phyloP scores from a whole-genome alignment of 495 filamentous ascomycete genomes.

The Podospora australis region DNA sequence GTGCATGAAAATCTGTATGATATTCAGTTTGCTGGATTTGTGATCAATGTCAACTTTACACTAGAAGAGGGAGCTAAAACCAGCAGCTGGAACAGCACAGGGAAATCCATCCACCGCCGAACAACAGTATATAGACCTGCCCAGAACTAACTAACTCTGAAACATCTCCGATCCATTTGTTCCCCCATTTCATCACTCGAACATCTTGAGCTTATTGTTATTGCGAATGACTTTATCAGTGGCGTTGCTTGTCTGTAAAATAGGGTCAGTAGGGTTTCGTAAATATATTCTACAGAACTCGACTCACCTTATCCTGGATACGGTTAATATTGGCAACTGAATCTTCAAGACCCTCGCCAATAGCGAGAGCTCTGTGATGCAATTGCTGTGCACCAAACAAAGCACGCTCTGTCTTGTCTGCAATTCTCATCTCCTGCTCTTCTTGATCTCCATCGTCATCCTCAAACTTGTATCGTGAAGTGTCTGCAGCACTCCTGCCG shows the following conservation, averaged over 20 bases:
- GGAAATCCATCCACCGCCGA: no score
- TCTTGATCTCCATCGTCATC: constrained; percentile 17
- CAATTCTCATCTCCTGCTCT: constrained; percentile 9
- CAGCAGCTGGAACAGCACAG: no score
- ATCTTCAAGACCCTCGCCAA: neutral
- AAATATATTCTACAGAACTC: no score
- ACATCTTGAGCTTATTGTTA: neutral
- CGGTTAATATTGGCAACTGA: neutral
- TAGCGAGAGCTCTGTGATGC: neutral
- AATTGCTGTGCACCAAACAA: neutral
- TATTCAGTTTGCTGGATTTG: no score
- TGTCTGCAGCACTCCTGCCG: neutral
- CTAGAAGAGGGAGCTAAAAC: no score
- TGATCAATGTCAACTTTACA: no score
- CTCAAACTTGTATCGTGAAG: constrained; percentile 14
- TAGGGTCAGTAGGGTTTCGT: no score
- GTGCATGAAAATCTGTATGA: no score
- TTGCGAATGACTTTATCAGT: neutral
- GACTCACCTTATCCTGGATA: neutral
- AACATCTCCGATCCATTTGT: no score
- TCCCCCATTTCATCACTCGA: neutral
- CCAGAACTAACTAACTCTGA: no score
- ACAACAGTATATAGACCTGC: no score
- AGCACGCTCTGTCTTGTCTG: neutral
- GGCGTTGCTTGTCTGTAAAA: neutral